These are phyloP conservation scores for Malus hybrid DNA, from an alignment of 331 rosid species.

Conservation along the genomic window DNA sequence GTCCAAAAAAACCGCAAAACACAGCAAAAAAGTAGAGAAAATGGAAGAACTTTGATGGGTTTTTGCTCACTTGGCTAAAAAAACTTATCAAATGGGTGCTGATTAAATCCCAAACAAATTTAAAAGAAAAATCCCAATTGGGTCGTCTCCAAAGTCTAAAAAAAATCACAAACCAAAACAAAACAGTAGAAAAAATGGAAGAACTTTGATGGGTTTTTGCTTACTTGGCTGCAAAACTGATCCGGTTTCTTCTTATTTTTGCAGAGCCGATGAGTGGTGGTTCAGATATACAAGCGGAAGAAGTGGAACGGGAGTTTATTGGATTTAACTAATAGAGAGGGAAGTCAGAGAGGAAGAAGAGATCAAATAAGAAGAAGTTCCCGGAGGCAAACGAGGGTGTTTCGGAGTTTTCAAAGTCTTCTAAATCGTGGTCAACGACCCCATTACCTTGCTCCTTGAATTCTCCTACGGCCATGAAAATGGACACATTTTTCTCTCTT, in stretches of 20 bases:
- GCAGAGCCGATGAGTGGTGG: not conserved
- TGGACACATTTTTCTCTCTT: conserved; percentile 12
- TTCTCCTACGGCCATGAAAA: conserved; percentile 34
- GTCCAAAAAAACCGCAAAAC: not conserved
- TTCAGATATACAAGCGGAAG: not conserved
- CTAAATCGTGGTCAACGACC: conserved; percentile 59
- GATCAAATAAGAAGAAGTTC: not conserved
- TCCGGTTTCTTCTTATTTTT: conserved; percentile 17
- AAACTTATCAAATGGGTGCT: not conserved
- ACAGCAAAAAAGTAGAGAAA: not conserved
- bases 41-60: not conserved
- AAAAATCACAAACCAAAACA: not conserved
- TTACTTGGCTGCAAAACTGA: conserved; percentile 39
- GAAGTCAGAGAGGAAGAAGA: not conserved
- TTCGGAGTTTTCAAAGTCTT: conserved; percentile 52
- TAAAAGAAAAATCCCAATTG: not conserved
- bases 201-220: conserved; percentile 8
- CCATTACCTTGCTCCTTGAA: conserved; percentile 34
- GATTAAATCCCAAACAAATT: not conserved
- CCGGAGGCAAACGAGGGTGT: not conserved
- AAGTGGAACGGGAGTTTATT: not conserved
- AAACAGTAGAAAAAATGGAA: not conserved
- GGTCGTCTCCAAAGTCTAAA: not conserved
- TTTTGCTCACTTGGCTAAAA: not conserved
- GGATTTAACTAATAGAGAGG: not conserved